Conservation (phyloP, 495 filamentous ascomycete species). For the Parathielavia appendiculata region DNA sequence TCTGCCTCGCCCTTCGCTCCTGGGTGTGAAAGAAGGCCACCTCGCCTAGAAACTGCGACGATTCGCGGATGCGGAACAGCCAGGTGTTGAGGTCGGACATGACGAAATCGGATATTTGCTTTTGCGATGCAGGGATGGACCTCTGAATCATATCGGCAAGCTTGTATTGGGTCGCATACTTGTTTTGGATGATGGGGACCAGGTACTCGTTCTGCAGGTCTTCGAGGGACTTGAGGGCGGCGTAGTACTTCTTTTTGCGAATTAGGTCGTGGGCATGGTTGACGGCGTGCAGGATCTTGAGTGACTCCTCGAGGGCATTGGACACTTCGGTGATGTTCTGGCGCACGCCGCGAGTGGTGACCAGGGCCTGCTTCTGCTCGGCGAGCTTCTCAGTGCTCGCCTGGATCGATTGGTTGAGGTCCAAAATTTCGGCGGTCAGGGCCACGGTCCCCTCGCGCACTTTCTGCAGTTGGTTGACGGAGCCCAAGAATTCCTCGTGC, state of each 20-base stretch:
- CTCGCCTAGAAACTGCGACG: slow-evolving; percentile 89
- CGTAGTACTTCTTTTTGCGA: slow-evolving; percentile 89
- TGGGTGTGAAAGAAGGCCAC: slow-evolving; percentile 96
- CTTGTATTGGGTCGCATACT: slow-evolving; percentile 87
- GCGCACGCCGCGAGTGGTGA: slow-evolving; percentile 84
- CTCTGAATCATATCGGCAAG: slow-evolving; percentile 94
- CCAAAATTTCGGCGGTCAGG: slow-evolving; percentile 85
- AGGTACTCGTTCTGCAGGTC: slow-evolving; percentile 95
- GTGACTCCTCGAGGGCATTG: slow-evolving; percentile 78
- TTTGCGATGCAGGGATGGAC: slow-evolving; percentile 87
- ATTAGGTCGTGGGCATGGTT: slow-evolving; percentile 93
- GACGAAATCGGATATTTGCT: slow-evolving; percentile 88
- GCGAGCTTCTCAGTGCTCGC: slow-evolving; percentile 91
- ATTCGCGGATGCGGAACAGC: slow-evolving; percentile 94
- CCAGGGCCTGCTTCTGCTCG: slow-evolving; percentile 87
- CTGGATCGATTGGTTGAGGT: slow-evolving; percentile 91
- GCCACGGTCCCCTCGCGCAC: slow-evolving; percentile 83
- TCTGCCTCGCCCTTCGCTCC: slow-evolving; percentile 75
- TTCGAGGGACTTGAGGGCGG: slow-evolving; percentile 85
- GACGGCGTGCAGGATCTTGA: slow-evolving; percentile 85
- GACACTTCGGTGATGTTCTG: slow-evolving; percentile 96
- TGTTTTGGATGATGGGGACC: slow-evolving; percentile 53
- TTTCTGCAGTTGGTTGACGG: slow-evolving; percentile 85
- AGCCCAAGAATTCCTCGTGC: slow-evolving; percentile 91
- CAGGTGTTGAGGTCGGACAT: slow-evolving; percentile 97